phyloP scores from a whole-genome alignment of 345 rosid genomes.

The Aethionema arabicum region DNA sequence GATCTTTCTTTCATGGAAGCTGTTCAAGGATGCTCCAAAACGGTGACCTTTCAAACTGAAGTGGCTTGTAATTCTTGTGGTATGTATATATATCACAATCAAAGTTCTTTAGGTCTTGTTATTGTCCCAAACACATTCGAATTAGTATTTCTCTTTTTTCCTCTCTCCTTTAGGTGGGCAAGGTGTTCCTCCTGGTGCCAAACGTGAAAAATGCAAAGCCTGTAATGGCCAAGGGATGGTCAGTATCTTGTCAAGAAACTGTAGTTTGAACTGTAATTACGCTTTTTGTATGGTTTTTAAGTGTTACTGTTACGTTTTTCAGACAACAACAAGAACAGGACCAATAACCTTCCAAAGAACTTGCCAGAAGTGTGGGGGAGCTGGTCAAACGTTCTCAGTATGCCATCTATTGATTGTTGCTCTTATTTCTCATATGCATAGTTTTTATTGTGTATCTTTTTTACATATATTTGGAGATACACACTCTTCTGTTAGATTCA shows the following conservation, averaged over 20 bases:
- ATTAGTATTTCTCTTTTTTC: slow-evolving; percentile 14
- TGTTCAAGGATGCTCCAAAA: slow-evolving; percentile 92
- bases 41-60: slow-evolving; percentile 77
- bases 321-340: slow-evolving; percentile 64
- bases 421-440: slow-evolving; percentile 1
- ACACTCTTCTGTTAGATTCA: not conserved
- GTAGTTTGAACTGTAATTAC: slow-evolving; percentile 5
- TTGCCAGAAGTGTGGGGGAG: slow-evolving; percentile 79
- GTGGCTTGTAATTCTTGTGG: slow-evolving; percentile 88
- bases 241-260: slow-evolving; percentile 35
- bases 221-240: slow-evolving; percentile 96
- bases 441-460: slow-evolving; percentile 6
- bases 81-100: slow-evolving; percentile 39
- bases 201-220: slow-evolving; percentile 77
- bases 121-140: not conserved
- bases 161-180: slow-evolving; percentile 63
- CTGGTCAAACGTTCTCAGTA: slow-evolving; percentile 78
- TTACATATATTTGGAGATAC: not conserved
- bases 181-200: slow-evolving; percentile 97
- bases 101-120: not conserved
- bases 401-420: slow-evolving; percentile 24
- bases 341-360: slow-evolving; percentile 66
- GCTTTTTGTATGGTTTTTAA: slow-evolving; percentile 10
- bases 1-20: slow-evolving; percentile 99
- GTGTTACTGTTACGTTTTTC: slow-evolving; percentile 19